These are phyloP conservation scores for Novymonas esmeraldas DNA, from an alignment of 208 protist species.

Conservation along the genomic window DNA sequence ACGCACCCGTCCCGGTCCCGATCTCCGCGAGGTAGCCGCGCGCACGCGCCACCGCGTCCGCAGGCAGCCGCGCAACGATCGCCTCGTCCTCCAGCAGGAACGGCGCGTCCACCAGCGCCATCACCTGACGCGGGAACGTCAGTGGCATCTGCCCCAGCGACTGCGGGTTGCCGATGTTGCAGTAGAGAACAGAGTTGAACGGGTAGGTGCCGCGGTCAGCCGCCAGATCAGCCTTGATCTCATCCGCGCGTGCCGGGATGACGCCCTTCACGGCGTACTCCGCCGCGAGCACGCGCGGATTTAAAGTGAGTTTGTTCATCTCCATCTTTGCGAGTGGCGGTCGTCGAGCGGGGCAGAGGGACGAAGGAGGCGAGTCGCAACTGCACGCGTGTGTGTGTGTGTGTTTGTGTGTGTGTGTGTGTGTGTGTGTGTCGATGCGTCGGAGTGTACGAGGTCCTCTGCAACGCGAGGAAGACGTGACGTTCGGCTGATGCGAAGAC, in stretches of 20 bases:
- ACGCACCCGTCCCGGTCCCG: slow-evolving; percentile 91
- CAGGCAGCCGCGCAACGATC: slow-evolving; percentile 64
- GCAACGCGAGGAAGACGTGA: too few relatives aligned
- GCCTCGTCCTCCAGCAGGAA: slow-evolving; percentile 65
- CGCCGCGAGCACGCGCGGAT: slow-evolving; percentile 70
- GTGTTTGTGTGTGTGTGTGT: too few relatives aligned
- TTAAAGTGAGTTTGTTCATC: too few relatives aligned
- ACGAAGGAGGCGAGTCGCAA: too few relatives aligned
- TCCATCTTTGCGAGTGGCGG: too few relatives aligned
- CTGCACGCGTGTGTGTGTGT: too few relatives aligned
- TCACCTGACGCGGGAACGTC: slow-evolving; percentile 96
- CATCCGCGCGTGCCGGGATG: slow-evolving; percentile 77
- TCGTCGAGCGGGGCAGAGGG: too few relatives aligned
- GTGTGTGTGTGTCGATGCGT: too few relatives aligned
- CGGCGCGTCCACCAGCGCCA: slow-evolving; percentile 77
- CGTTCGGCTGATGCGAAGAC: too few relatives aligned
- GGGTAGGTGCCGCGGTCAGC: slow-evolving; percentile 42
- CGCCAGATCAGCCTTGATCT: slow-evolving; percentile 75
- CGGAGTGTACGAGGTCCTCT: too few relatives aligned
- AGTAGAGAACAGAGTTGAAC: slow-evolving; percentile 94
- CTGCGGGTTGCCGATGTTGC: slow-evolving; percentile 99
- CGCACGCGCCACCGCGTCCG: slow-evolving; percentile 93
- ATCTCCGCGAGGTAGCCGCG: slow-evolving; percentile 66
- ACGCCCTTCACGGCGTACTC: slow-evolving; percentile 91
- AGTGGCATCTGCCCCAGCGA: slow-evolving; percentile 95